Evolutionary conservation across 176 grass and related monocot species (phyloP), one percentile per base, ranked within the genome.

Genomic region (Triticum turgidum): DNA sequence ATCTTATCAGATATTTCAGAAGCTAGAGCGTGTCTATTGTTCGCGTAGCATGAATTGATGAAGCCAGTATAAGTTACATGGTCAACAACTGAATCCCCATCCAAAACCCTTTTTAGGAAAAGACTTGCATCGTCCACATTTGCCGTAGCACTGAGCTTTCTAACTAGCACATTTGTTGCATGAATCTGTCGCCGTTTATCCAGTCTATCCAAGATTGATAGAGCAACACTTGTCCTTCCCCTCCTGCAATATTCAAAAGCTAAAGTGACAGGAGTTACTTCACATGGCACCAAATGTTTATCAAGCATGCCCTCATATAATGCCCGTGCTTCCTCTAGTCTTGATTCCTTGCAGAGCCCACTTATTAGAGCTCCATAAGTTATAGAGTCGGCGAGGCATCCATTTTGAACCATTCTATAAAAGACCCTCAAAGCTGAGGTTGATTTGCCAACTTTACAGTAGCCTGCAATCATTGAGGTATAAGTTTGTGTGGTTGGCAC

Each of bases 401-500:
- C 91, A 77, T 91, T 88, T 83, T 87, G 86, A 69, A 92, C 77
- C 93, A 98, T 98, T 68, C 78, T 91, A 49, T 96, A 92, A 75
- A 92, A 96, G 61, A 96, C 42, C 39, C 76, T 95, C 80, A 98
- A 90, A 15, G 96, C 93, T 1, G 83, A 94, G 65, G 49, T 92
- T 20, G 84, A 94, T 88, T 89, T 94, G 32, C 91, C 88, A 64
- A 94, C 51, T 87, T 87, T 92, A 85, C 93, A 96, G 51, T 98
- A 96, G 21, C 96, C 96, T 76, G 93, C 84, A 79, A 98, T 96
- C 90, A 98, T 91, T 22, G 96, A 89, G 10, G 96, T 98, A 79
- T 94, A 96, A 7, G 93, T 98, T 89, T 92, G 82, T 15, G 91
- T 96, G 14, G 92, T 96, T 14, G 94, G 96, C 79, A 94, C 66